These are phyloP conservation scores for Pestalotiopsis sp. DNA, from an alignment of 2,329 filamentous ascomycete species.

Conservation along the genomic window DNA sequence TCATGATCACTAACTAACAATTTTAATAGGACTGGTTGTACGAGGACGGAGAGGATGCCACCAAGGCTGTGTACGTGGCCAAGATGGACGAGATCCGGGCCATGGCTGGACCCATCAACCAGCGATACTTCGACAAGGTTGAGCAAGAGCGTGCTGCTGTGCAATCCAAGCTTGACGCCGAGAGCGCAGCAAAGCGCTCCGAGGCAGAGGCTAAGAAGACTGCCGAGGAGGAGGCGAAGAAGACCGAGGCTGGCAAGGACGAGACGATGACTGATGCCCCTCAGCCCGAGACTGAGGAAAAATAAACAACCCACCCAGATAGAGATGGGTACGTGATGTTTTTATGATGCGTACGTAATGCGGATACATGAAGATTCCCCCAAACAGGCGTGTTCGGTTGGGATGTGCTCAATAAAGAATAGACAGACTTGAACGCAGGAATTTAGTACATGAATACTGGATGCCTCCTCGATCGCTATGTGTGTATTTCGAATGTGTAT, in stretches of 20 bases:
- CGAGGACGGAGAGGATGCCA: slow-evolving; percentile 92
- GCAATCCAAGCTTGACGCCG: slow-evolving; percentile 77
- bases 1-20: background rate
- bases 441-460: background rate
- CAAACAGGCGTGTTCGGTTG: slow-evolving; percentile 12
- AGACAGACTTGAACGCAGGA: slow-evolving; percentile 17
- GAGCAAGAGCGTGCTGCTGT: slow-evolving; percentile 82
- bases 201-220: slow-evolving; percentile 77
- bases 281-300: slow-evolving; percentile 52
- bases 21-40: slow-evolving; percentile 90
- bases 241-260: slow-evolving; percentile 53
- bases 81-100: slow-evolving; percentile 96
- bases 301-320: background rate
- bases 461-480: background rate
- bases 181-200: slow-evolving; percentile 69
- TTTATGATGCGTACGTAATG: slow-evolving; percentile 11
- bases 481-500: background rate
- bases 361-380: slow-evolving; percentile 11
- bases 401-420: slow-evolving; percentile 16
- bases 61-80: slow-evolving; percentile 89
- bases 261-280: slow-evolving; percentile 65
- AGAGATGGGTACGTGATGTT: background rate
- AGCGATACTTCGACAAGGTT: slow-evolving; percentile 94
- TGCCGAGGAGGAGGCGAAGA: slow-evolving; percentile 56
- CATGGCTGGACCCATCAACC: slow-evolving; percentile 86